These are phyloP conservation scores for Fraxinus velutina DNA, from an alignment of 305 asterid genomes.

Conservation along the genomic window DNA sequence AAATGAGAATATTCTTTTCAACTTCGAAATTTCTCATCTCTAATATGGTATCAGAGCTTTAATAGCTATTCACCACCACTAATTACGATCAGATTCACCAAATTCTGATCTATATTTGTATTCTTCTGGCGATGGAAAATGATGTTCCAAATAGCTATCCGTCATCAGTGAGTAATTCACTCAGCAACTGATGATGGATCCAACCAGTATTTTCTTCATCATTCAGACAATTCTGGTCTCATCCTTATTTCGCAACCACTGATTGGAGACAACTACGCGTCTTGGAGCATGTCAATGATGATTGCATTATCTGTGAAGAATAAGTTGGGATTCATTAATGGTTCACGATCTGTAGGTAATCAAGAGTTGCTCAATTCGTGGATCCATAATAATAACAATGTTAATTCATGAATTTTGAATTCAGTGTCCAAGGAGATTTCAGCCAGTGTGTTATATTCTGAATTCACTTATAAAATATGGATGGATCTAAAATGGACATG, in stretches of 20 bases:
- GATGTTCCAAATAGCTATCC: too few relatives aligned
- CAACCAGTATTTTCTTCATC: background rate
- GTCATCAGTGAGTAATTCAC: background rate
- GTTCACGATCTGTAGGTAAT: background rate
- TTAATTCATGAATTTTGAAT: background rate
- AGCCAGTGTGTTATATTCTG: too few relatives aligned
- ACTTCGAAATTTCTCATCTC: too few relatives aligned
- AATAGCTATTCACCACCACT: too few relatives aligned
- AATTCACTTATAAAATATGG: too few relatives aligned
- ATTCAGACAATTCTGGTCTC: background rate
- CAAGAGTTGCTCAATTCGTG: background rate
- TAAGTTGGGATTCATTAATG: background rate
- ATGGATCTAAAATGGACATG: too few relatives aligned
- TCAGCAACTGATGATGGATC: background rate
- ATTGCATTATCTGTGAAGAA: background rate
- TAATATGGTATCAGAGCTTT: too few relatives aligned
- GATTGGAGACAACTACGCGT: background rate
- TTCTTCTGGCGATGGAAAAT: too few relatives aligned
- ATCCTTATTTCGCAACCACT: background rate
- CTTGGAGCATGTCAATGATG: background rate
- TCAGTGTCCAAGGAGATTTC: background rate
- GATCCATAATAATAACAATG: background rate
- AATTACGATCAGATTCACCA: too few relatives aligned
- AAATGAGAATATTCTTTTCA: too few relatives aligned
- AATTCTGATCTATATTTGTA: too few relatives aligned